Base-by-base conservation (phyloP, 805 yeast genomes). In the Starmerella riodocensis region DNA sequence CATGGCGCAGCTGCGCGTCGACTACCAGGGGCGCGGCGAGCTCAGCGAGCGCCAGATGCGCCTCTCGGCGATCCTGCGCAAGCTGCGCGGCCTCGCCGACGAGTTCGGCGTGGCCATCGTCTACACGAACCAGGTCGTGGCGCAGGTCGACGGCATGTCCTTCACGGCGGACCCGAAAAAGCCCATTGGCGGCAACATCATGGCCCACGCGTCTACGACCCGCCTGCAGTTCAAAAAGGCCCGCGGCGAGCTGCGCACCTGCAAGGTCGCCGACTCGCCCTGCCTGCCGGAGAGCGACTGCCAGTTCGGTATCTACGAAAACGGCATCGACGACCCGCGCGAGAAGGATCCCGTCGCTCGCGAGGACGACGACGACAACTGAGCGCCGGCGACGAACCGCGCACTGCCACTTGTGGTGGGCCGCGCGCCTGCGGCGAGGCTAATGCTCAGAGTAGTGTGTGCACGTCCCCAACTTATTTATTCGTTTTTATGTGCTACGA, bases 41-140 rank as follows among this genome's bases (percentile, higher is more conserved):
- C 69, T 91, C 47, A 78, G 93, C 52, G 94, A 95, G 4, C 71
- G 98, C 51, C 98, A 91, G 62, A 74, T 76, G 65, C 95, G 84
- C 54, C 86, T 91, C 40, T 96, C 96, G 23, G 79, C 78, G 60
- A 85, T 79, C 55, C 77, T 91, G 86, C 71, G 97, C 52, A 77
- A 81, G 16, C 69, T 91, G 45, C 97, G 91, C 60, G 66, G 94
- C 52, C 69, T 91, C 39, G 97, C 97, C 0, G 98, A 91, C 60
- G 97, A 88, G 63, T 91, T 82, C 61, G 98, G 98, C 33, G 84
- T 91, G 41, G 98, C 97, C 0, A 94, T 88, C 8, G 85, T 91
- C 6, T 84, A 91, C 33, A 81, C 93, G 2, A 91, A 91, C 62
- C 98, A 91, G 61, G 98, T 91, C 18, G 95, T 84, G 6, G 96